phyloP scores from a whole-genome alignment of 1,139 yeast species.

The Tardiomyces depauwii region DNA sequence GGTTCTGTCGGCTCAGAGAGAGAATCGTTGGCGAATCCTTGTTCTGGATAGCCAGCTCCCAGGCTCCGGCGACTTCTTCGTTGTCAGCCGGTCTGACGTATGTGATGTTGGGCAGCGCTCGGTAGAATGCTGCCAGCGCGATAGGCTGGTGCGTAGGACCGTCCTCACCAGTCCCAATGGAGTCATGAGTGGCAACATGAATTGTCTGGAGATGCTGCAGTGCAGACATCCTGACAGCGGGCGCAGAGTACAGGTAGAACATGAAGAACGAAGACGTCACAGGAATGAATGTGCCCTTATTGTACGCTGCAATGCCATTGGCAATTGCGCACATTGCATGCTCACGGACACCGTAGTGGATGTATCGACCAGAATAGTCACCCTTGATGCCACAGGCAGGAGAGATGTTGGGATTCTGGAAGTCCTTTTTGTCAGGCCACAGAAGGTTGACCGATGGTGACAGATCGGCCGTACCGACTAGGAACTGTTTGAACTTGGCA shows the following conservation, averaged over 20 bases:
- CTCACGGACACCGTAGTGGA: constrained; percentile 29
- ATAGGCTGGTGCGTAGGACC: constrained; percentile 34
- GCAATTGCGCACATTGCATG: constrained; percentile 31
- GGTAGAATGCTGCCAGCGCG: constrained; percentile 24
- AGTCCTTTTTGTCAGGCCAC: too few relatives aligned
- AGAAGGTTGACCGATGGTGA: too few relatives aligned
- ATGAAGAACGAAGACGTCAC: constrained; percentile 29
- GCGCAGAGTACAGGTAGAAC: constrained; percentile 31
- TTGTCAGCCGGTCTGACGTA: constrained; percentile 26
- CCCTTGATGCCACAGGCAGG: constrained; percentile 64
- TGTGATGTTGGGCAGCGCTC: constrained; percentile 27
- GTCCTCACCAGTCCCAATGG: constrained; percentile 31
- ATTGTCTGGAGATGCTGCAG: constrained; percentile 24
- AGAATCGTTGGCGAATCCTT: constrained; percentile 17
- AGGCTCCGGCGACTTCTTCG: constrained; percentile 25
- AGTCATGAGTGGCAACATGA: constrained; percentile 32
- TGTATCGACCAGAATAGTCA: constrained; percentile 39
- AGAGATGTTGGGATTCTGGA: too few relatives aligned
- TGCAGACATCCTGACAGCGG: constrained; percentile 30
- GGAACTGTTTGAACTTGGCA: too few relatives aligned
- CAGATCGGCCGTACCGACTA: too few relatives aligned
- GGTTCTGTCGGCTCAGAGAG: constrained; percentile 23
- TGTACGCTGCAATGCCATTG: constrained; percentile 30
- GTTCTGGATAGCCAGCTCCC: constrained; percentile 21
- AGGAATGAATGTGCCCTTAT: constrained; percentile 26